phyloP scores from a whole-genome alignment of 768 basidiomycete species.

The Amanita rubescens region DNA sequence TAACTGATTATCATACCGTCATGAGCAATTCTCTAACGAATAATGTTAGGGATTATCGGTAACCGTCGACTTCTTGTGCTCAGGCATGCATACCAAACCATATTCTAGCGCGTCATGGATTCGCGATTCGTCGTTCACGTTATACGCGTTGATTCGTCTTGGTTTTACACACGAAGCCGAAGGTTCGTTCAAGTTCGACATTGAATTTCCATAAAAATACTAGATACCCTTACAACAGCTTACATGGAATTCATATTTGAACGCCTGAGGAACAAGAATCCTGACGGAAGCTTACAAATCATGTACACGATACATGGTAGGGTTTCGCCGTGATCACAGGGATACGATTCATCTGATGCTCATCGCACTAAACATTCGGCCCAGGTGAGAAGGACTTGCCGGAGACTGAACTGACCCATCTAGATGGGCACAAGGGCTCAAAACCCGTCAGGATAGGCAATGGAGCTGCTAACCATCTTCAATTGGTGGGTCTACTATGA shows the following conservation, averaged over 20 bases:
- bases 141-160: slow-evolving; percentile 89
- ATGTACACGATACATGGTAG: slow-evolving; percentile 95
- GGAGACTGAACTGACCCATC: slow-evolving; percentile 76
- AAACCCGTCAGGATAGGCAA: slow-evolving; percentile 90
- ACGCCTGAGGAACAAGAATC: slow-evolving; percentile 73
- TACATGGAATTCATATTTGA: slow-evolving; percentile 91
- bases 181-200: slow-evolving; percentile 29
- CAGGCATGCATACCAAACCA: not conserved
- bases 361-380: slow-evolving; percentile 7
- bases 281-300: slow-evolving; percentile 89
- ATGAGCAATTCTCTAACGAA: not conserved
- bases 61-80: slow-evolving; percentile 8
- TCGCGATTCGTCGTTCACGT: slow-evolving; percentile 92
- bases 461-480: slow-evolving; percentile 90
- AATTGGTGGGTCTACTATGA: slow-evolving; percentile 49
- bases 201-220: not conserved
- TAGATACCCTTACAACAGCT: slow-evolving; percentile 32
- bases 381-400: slow-evolving; percentile 74
- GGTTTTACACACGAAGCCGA: slow-evolving; percentile 94
- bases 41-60: slow-evolving; percentile 55
- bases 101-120: slow-evolving; percentile 71
- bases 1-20: slow-evolving; percentile 20
- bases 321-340: not conserved
- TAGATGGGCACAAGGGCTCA: slow-evolving; percentile 85
- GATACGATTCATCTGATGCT: slow-evolving; percentile 5